A percentile compares a stretch with the other conserved stretches of the same genome.
Conservation (phyloP, 169 alveolate genomes). For the Toxoplasma gondii region DNA sequence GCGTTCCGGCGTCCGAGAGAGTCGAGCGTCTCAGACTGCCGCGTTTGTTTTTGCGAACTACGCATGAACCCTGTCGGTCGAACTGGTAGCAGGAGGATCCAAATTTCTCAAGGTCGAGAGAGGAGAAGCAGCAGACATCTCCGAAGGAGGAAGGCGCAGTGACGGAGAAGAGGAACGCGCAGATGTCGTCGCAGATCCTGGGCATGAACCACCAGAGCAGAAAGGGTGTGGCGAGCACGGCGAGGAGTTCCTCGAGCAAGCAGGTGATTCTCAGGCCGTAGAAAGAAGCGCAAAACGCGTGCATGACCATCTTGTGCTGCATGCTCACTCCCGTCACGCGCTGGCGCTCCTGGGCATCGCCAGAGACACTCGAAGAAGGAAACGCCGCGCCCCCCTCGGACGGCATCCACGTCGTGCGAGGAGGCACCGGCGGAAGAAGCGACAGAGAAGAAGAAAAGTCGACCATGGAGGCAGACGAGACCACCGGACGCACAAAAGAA, state of each 20-base stretch:
- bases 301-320: constrained; percentile 53
- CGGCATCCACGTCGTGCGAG: neutral
- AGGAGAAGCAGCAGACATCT: constrained; percentile 52
- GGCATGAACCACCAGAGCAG: constrained; percentile 40
- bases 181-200: constrained; percentile 26
- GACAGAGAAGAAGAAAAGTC: neutral
- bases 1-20: no score
- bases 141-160: constrained; percentile 32
- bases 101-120: constrained; percentile 24
- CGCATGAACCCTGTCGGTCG: neutral
- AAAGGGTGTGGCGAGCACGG: constrained; percentile 46
- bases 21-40: no score
- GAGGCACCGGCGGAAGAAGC: neutral
- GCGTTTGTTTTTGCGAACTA: no score
- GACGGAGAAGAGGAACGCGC: constrained; percentile 11
- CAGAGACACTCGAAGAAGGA: neutral
- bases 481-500: neutral
- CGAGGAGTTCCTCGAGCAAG: constrained; percentile 46
- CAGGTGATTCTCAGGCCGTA: constrained; percentile 46
- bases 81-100: constrained; percentile 44
- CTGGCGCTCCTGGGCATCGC: neutral
- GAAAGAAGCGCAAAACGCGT: constrained; percentile 18
- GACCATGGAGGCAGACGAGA: neutral
- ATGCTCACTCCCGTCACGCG: constrained; percentile 9
- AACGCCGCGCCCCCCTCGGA: neutral